phyloP scores from a whole-genome alignment of 441 rosid genomes.

The Populus hybrid region DNA sequence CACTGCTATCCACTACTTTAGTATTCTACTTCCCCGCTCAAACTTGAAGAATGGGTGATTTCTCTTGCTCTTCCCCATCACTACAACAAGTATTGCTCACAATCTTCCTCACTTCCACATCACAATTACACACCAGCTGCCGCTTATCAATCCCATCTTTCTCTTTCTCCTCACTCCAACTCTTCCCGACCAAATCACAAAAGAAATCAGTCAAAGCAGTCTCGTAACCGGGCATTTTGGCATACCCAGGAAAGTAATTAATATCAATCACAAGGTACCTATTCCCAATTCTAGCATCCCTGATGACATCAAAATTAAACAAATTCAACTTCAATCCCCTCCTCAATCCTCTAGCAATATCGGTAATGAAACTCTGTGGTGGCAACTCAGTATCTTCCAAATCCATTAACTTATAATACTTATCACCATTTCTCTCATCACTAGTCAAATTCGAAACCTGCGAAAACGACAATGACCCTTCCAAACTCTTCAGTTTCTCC shows the following conservation, averaged over 20 bases:
- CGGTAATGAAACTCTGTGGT: slow-evolving; percentile 39
- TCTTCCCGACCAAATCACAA: slow-evolving; percentile 28
- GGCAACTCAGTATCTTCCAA: slow-evolving; percentile 47
- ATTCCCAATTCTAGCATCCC: slow-evolving; percentile 46
- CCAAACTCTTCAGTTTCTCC: slow-evolving; percentile 40
- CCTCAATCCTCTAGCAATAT: slow-evolving; percentile 47
- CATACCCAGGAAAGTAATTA: slow-evolving; percentile 65
- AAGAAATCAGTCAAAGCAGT: slow-evolving; percentile 52
- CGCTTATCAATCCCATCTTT: slow-evolving; percentile 7
- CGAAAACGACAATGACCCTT: slow-evolving; percentile 51
- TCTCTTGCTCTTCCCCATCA: slow-evolving; percentile 28
- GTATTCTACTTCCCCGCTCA: slow-evolving; percentile 14
- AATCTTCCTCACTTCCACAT: slow-evolving; percentile 21
- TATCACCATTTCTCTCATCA: slow-evolving; percentile 31
- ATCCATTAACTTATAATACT: slow-evolving; percentile 34
- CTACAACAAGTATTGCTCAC: slow-evolving; percentile 21
- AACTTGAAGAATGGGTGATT: slow-evolving; percentile 11
- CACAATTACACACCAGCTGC: slow-evolving; percentile 14
- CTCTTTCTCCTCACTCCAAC: slow-evolving; percentile 5
- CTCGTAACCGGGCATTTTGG: slow-evolving; percentile 61
- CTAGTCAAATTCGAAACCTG: slow-evolving; percentile 53
- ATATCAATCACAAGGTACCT: slow-evolving; percentile 61
- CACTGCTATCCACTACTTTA: not conserved
- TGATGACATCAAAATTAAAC: slow-evolving; percentile 61
- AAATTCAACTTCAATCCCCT: slow-evolving; percentile 45